Conservation (phyloP, 768 basidiomycete genomes). For the Cantharellus anzutake region DNA sequence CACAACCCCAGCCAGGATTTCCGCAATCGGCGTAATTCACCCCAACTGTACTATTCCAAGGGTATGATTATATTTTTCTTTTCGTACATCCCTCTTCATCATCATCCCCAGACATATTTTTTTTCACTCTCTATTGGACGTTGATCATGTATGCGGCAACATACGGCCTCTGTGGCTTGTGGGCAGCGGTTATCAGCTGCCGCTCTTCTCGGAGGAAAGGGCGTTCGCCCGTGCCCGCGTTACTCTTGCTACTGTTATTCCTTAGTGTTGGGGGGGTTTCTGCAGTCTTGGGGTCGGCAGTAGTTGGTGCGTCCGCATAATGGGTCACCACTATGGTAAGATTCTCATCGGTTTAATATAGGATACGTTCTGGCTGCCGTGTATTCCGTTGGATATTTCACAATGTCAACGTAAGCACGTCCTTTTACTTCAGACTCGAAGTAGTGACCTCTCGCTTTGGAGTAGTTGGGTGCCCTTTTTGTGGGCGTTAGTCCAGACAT, state of each 20-base stretch:
- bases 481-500: conserved; percentile 7
- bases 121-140: conserved; percentile 9
- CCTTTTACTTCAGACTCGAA: background rate
- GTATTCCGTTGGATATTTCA: conserved; percentile 6
- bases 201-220: background rate
- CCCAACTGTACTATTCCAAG: conserved; percentile 4
- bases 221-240: background rate
- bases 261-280: conserved; percentile 4
- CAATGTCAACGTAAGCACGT: conserved; percentile 6
- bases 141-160: conserved; percentile 7
- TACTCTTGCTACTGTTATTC: conserved; percentile 3
- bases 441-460: background rate
- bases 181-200: background rate
- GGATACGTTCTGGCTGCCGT: conserved; percentile 7
- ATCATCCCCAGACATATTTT: conserved; percentile 4
- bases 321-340: background rate
- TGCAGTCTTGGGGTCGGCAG: conserved; percentile 6
- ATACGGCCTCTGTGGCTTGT: conserved; percentile 5
- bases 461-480: conserved; percentile 8
- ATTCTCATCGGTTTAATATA: background rate
- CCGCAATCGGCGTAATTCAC: background rate
- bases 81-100: background rate
- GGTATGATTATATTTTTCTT: background rate
- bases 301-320: conserved; percentile 2
- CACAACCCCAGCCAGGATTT: conserved; percentile 6